Evolutionary conservation across 257 asterid genomes (phyloP).

Genomic region (Fraxinus cuspidata): DNA sequence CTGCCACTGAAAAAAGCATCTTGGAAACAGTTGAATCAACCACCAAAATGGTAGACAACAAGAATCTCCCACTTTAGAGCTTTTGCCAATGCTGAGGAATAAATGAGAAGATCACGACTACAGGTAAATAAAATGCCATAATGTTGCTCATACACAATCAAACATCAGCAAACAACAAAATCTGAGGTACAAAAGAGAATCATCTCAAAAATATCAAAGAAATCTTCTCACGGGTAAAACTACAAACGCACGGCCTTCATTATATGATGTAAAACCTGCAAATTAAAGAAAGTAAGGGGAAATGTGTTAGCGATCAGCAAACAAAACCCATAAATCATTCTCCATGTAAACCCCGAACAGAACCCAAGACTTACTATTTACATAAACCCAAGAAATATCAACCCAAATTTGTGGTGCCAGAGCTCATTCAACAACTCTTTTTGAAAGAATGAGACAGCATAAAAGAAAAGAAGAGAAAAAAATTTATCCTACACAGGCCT

Average conservation of each 20-base stretch:
- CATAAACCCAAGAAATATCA: constrained; percentile 18
- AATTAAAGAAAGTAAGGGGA: constrained; percentile 4
- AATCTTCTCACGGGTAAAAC: constrained; percentile 13
- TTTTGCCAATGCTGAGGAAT: constrained; percentile 39
- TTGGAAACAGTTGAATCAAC: constrained; percentile 58
- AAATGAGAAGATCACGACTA: constrained; percentile 27
- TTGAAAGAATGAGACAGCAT: not conserved
- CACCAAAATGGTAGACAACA: constrained; percentile 65
- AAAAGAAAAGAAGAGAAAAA: constrained; percentile 7
- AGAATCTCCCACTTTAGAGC: constrained; percentile 58
- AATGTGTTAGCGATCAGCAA: constrained; percentile 15
- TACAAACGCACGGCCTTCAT: not conserved
- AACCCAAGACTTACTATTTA: constrained; percentile 33
- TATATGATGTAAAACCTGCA: constrained; percentile 9
- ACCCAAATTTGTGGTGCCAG: constrained; percentile 19
- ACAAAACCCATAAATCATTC: constrained; percentile 50
- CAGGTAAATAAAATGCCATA: constrained; percentile 14
- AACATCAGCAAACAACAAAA: constrained; percentile 31
- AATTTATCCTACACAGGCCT: constrained; percentile 32
- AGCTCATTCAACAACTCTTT: constrained; percentile 15
- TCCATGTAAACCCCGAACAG: constrained; percentile 39
- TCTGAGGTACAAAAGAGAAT: constrained; percentile 28
- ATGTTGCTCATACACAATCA: constrained; percentile 20
- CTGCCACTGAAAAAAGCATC: constrained; percentile 83
- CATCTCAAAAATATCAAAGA: constrained; percentile 23